phyloP scores from a whole-genome alignment of 805 yeast genomes.

The Candida yuanshanica region DNA sequence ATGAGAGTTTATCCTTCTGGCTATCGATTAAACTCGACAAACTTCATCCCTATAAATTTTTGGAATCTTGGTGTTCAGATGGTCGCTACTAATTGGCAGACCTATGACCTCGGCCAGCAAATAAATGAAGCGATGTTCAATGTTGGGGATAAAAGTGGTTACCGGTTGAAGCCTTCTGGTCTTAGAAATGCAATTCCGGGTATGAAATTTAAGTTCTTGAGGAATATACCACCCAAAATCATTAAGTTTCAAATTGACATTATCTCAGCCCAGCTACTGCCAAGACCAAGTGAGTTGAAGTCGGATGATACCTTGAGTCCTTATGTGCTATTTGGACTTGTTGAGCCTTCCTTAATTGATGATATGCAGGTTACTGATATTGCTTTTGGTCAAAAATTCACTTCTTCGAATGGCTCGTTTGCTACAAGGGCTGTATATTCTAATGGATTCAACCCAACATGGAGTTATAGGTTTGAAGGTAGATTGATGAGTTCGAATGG shows the following conservation, averaged over 20 bases:
- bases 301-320: slow-evolving; percentile 49
- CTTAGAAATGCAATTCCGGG: slow-evolving; percentile 27
- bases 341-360: slow-evolving; percentile 35
- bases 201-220: slow-evolving; percentile 17
- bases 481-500: slow-evolving; percentile 32
- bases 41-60: slow-evolving; percentile 70
- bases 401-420: slow-evolving; percentile 1
- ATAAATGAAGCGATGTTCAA: slow-evolving; percentile 79
- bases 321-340: slow-evolving; percentile 52
- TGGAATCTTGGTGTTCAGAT: slow-evolving; percentile 89
- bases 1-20: slow-evolving; percentile 88
- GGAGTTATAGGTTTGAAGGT: slow-evolving; percentile 58
- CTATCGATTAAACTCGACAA: slow-evolving; percentile 68
- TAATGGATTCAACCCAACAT: slow-evolving; percentile 85
- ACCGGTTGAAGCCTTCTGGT: slow-evolving; percentile 64
- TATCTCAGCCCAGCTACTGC: slow-evolving; percentile 82
- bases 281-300: slow-evolving; percentile 54
- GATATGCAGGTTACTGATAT: slow-evolving; percentile 11
- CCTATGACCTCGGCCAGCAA: slow-evolving; percentile 84
- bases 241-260: slow-evolving; percentile 35
- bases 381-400: slow-evolving; percentile 1
- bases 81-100: slow-evolving; percentile 98
- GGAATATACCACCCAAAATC: slow-evolving; percentile 4
- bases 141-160: slow-evolving; percentile 57
- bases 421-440: slow-evolving; percentile 35